Evolutionary conservation across 352 stramenopile species (phyloP).

Genomic region (Phytophthora brassicae): DNA sequence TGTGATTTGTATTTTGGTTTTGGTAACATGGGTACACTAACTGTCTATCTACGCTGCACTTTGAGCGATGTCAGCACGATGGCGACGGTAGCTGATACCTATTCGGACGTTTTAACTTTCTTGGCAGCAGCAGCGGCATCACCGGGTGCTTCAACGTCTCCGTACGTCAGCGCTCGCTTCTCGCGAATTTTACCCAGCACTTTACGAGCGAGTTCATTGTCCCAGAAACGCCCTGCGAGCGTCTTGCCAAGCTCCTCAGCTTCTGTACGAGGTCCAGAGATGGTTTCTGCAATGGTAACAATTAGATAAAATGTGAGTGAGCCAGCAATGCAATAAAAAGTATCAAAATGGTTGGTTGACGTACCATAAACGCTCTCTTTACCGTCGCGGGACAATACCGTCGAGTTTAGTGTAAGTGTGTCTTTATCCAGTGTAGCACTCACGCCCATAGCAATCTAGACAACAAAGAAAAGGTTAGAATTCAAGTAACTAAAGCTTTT

Average conservation of each 20-base stretch:
- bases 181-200: slow-evolving; percentile 62
- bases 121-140: slow-evolving; percentile 65
- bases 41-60: slow-evolving; percentile 14
- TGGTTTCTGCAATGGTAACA: slow-evolving; percentile 30
- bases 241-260: slow-evolving; percentile 65
- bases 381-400: slow-evolving; percentile 73
- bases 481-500: not conserved
- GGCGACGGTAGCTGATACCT: slow-evolving; percentile 5
- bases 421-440: slow-evolving; percentile 66
- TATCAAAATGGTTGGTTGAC: slow-evolving; percentile 1
- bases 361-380: slow-evolving; percentile 55
- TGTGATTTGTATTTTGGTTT: not conserved
- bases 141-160: slow-evolving; percentile 64
- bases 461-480: slow-evolving; percentile 13
- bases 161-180: slow-evolving; percentile 82
- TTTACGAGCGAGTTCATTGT: slow-evolving; percentile 47
- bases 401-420: slow-evolving; percentile 67
- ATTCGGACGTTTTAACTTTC: slow-evolving; percentile 26
- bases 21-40: slow-evolving; percentile 12
- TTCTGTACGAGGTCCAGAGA: slow-evolving; percentile 58
- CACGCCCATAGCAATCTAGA: slow-evolving; percentile 81
- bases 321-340: not conserved
- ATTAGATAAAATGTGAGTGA: slow-evolving; percentile 1
- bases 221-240: slow-evolving; percentile 63
- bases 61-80: too few species aligned